Percentiles rank a stretch among this genome's conserved stretches.
Evolutionary conservation across 1,284 basidiomycete species (phyloP).

Genomic region (Trametes sp.): DNA sequence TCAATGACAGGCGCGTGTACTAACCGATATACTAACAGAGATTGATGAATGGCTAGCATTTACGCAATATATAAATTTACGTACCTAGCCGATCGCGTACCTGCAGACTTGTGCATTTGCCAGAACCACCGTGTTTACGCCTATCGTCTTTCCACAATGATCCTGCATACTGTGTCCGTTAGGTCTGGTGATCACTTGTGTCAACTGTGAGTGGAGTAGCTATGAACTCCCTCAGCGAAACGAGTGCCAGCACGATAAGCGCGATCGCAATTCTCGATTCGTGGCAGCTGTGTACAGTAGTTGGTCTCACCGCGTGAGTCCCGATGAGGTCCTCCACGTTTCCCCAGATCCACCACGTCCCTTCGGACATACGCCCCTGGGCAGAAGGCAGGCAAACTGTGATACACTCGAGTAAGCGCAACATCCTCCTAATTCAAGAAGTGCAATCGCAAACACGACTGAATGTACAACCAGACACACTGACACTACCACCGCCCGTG

Average conservation of each 20-base stretch:
- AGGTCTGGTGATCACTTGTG: too few relatives aligned
- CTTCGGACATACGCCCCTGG: too few relatives aligned
- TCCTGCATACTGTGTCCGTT: too few relatives aligned
- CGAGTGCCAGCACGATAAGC: constrained; percentile 3
- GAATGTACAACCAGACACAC: background rate
- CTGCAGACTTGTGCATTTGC: too few relatives aligned
- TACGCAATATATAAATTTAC: too few relatives aligned
- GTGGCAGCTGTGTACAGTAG: too few relatives aligned
- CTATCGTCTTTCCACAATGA: too few relatives aligned
- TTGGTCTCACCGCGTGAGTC: background rate
- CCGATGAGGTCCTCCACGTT: background rate
- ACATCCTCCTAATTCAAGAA: background rate
- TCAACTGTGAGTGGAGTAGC: background rate
- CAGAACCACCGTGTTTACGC: background rate
- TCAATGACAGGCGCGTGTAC: constrained; percentile 20
- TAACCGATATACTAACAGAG: constrained; percentile 24
- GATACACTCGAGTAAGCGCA: too few relatives aligned
- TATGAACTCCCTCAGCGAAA: too few relatives aligned
- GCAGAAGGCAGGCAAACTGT: too few relatives aligned
- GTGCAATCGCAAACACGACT: background rate
- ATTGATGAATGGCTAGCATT: background rate
- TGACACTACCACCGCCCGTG: background rate
- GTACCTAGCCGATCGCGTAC: too few relatives aligned
- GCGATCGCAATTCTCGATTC: background rate
- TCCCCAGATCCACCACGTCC: background rate